Percentiles rank a stretch among this genome's conserved stretches.
Conservation (phyloP, 106 monocot species). For the Allium sativum region DNA sequence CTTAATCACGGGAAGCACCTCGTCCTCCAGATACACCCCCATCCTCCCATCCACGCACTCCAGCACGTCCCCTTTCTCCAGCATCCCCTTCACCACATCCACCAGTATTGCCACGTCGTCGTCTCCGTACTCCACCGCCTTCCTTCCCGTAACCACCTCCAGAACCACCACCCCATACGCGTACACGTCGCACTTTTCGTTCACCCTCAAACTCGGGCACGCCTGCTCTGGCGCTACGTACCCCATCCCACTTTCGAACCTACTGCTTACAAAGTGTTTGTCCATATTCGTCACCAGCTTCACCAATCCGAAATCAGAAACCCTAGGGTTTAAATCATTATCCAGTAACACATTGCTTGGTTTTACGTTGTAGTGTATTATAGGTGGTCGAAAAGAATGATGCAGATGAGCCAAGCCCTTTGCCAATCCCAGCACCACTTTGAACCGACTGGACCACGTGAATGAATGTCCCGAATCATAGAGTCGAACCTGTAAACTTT, state of each 20-base stretch:
- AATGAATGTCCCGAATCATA: slow-evolving; percentile 24
- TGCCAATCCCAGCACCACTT: slow-evolving; percentile 56
- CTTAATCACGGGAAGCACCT: slow-evolving; percentile 89
- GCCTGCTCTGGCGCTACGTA: slow-evolving; percentile 84
- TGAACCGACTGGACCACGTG: slow-evolving; percentile 64
- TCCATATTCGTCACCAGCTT: slow-evolving; percentile 52
- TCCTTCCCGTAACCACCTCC: slow-evolving; percentile 84
- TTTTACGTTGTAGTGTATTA: slow-evolving; percentile 85
- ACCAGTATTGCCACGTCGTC: slow-evolving; percentile 71
- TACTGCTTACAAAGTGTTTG: slow-evolving; percentile 27
- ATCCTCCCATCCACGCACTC: slow-evolving; percentile 61
- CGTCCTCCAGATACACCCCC: slow-evolving; percentile 79
- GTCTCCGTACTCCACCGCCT: slow-evolving; percentile 56
- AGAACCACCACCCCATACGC: slow-evolving; percentile 66
- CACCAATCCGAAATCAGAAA: slow-evolving; percentile 78
- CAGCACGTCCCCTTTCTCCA: slow-evolving; percentile 59
- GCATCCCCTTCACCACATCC: slow-evolving; percentile 45
- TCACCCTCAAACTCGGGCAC: slow-evolving; percentile 58
- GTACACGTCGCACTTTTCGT: slow-evolving; percentile 88
- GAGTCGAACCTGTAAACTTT: slow-evolving; percentile 47
- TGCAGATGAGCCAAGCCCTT: slow-evolving; percentile 71
- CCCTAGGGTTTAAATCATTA: slow-evolving; percentile 24
- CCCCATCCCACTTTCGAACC: slow-evolving; percentile 49
- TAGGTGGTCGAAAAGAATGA: slow-evolving; percentile 60
- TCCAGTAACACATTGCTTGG: slow-evolving; percentile 78